Conservation (phyloP, 768 basidiomycete genomes). For the Infundibulicybe gibba region DNA sequence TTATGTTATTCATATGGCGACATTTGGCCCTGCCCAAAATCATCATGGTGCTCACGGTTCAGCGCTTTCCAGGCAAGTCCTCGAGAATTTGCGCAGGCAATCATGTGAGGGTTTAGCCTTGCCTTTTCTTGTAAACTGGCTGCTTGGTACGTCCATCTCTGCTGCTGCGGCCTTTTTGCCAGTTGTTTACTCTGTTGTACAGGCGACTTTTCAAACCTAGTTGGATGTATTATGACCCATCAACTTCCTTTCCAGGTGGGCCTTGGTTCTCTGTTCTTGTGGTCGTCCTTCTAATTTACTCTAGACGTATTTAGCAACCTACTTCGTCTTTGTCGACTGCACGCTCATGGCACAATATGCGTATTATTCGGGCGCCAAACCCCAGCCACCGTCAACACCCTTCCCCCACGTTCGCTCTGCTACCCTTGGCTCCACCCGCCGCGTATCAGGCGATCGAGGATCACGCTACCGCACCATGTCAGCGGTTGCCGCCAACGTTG, state of each 20-base stretch:
- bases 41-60: conserved; percentile 1
- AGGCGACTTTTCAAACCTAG: conserved; percentile 92
- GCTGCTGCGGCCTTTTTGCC: conserved; percentile 1
- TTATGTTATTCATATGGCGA: not conserved
- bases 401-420: conserved; percentile 39
- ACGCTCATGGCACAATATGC: conserved; percentile 75
- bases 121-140: conserved; percentile 92
- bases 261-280: conserved; percentile 5
- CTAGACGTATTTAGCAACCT: conserved; percentile 86
- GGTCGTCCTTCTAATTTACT: conserved; percentile 2
- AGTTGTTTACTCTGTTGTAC: conserved; percentile 3
- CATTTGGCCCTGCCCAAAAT: not conserved
- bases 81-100: conserved; percentile 71
- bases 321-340: conserved; percentile 85
- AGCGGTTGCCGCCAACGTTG: conserved; percentile 67
- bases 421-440: conserved; percentile 36
- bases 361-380: conserved; percentile 57
- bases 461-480: conserved; percentile 70
- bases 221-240: conserved; percentile 88
- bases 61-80: conserved; percentile 58
- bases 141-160: conserved; percentile 58
- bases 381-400: conserved; percentile 12
- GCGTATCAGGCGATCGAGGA: conserved; percentile 47
- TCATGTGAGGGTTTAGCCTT: conserved; percentile 90
- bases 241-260: conserved; percentile 94